Conservation (phyloP, 345 rosid genomes). For the Schrenkiella parvula region DNA sequence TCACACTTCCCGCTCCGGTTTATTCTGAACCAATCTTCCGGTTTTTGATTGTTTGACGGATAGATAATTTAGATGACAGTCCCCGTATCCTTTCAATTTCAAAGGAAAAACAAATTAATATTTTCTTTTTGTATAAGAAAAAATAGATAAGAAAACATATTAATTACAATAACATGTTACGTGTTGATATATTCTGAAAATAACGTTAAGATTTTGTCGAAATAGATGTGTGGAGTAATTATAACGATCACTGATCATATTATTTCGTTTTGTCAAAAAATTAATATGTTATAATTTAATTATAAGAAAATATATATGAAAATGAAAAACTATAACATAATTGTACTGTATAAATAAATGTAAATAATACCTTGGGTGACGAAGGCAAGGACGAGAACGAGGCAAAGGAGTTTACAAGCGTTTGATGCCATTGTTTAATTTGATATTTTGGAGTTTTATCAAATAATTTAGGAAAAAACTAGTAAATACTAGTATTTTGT, state of each 20-base stretch:
- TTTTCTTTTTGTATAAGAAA: not conserved
- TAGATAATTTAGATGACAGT: not conserved
- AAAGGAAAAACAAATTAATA: not conserved
- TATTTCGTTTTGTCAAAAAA: too few relatives aligned
- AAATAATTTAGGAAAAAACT: not conserved
- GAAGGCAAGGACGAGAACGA: not conserved
- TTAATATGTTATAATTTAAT: too few relatives aligned
- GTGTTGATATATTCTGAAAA: too few relatives aligned
- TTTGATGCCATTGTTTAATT: constrained; percentile 11
- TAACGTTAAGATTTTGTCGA: too few relatives aligned
- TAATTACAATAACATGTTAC: not conserved
- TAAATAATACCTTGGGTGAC: constrained; percentile 8
- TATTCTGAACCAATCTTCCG: constrained; percentile 9
- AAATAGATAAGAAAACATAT: not conserved
- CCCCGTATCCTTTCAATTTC: constrained; percentile 12
- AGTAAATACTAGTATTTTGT: not conserved
- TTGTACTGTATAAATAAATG: too few relatives aligned
- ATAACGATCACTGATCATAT: too few relatives aligned
- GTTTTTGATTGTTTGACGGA: constrained; percentile 5
- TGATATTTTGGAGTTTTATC: not conserved
- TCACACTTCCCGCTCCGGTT: constrained; percentile 24
- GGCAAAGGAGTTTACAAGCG: not conserved
- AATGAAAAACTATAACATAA: too few relatives aligned
- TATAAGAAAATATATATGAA: too few relatives aligned
- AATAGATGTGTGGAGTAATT: too few relatives aligned